These are phyloP conservation scores for Limonium bicolor DNA, from an alignment of 148 eudicot genomes.

Conservation along the genomic window DNA sequence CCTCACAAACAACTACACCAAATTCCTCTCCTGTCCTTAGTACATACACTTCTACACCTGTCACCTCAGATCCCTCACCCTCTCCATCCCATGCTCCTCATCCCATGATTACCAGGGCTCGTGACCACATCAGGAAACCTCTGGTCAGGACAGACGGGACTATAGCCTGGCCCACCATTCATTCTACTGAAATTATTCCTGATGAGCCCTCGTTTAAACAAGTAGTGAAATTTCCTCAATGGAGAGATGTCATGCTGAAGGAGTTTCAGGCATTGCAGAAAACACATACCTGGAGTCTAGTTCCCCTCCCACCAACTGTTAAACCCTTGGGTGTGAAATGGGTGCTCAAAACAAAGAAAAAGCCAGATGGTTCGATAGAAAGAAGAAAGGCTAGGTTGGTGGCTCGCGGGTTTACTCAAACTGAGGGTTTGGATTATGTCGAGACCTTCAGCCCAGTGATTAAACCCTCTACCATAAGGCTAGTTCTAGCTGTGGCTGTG, in stretches of 20 bases:
- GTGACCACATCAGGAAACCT: too few relatives aligned
- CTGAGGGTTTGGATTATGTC: neutral
- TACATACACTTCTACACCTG: too few relatives aligned
- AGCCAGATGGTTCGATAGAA: neutral
- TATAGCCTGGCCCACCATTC: too few relatives aligned
- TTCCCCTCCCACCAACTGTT: neutral
- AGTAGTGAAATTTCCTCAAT: neutral
- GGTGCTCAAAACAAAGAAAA: neutral
- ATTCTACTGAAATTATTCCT: too few relatives aligned
- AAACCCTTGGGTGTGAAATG: neutral
- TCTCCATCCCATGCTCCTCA: too few relatives aligned
- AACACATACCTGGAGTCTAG: neutral
- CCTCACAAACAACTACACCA: too few relatives aligned
- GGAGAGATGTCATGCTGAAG: neutral
- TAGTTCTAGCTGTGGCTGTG: neutral
- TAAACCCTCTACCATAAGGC: neutral
- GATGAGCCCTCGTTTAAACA: too few relatives aligned
- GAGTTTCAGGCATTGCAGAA: neutral
- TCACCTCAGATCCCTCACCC: too few relatives aligned
- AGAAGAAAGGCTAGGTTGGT: neutral
- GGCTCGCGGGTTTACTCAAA: neutral
- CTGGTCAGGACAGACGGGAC: too few relatives aligned
- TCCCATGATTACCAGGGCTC: too few relatives aligned
- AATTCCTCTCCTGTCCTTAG: too few relatives aligned
- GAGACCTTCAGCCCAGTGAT: neutral